Percentiles rank a stretch among this genome's conserved stretches.
These are phyloP conservation scores for Trichoderma gamsii DNA, from an alignment of 495 filamentous ascomycete species.

Conservation along the genomic window DNA sequence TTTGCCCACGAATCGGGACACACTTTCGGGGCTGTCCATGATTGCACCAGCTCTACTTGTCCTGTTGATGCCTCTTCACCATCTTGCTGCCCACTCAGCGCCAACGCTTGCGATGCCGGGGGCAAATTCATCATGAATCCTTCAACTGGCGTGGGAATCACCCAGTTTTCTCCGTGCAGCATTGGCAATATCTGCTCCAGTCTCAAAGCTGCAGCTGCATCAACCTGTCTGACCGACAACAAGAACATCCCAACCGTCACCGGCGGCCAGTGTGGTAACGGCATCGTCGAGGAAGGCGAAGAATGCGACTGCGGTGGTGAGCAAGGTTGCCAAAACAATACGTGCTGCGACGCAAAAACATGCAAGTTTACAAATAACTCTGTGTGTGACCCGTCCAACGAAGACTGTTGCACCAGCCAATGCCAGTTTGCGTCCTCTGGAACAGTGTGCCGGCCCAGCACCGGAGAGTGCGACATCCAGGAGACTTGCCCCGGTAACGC, in stretches of 20 bases:
- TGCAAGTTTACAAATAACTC: conserved; percentile 76
- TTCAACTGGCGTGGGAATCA: conserved; percentile 65
- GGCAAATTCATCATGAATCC: conserved; percentile 93
- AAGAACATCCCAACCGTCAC: conserved; percentile 78
- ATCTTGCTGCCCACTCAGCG: conserved; percentile 78
- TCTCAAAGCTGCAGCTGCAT: conserved; percentile 72
- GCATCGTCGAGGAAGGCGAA: conserved; percentile 90
- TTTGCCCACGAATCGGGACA: conserved; percentile 95
- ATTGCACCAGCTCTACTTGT: conserved; percentile 71
- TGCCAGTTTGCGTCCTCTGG: conserved; percentile 66
- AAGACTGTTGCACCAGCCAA: conserved; percentile 71
- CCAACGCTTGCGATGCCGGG: conserved; percentile 65
- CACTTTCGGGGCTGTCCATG: conserved; percentile 93
- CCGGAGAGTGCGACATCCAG: conserved; percentile 72
- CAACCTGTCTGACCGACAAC: conserved; percentile 73
- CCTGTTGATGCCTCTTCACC: conserved; percentile 49
- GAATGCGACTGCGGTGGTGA: conserved; percentile 92
- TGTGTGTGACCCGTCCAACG: conserved; percentile 84
- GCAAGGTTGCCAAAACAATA: conserved; percentile 61
- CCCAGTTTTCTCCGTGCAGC: conserved; percentile 75
- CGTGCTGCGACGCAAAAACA: conserved; percentile 79
- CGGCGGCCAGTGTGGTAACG: conserved; percentile 86
- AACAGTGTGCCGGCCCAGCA: conserved; percentile 73
- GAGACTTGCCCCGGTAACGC: conserved; percentile 74
- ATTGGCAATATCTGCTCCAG: conserved; percentile 96